Evolutionary conservation across 108 stramenopile species (phyloP).

Genomic region (Pseudonitzschia pungens): DNA sequence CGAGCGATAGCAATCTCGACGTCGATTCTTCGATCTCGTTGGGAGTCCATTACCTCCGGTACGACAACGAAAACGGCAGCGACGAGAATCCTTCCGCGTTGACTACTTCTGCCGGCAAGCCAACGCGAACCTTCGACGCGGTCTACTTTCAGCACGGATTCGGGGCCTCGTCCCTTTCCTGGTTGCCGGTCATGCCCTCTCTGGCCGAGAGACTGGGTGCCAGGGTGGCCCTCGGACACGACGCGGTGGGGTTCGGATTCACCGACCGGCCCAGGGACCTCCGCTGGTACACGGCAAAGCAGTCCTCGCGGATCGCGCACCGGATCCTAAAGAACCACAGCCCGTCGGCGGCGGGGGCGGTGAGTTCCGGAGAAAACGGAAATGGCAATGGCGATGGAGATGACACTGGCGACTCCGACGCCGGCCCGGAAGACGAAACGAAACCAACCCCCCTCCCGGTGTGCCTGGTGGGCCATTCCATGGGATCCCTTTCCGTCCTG

Average conservation of each 20-base stretch:
- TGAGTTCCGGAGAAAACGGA: too few species aligned
- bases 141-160: constrained; percentile 82
- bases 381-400: too few species aligned
- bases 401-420: too few species aligned
- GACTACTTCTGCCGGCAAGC: too few species aligned
- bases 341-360: too few species aligned
- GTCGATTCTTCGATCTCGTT: constrained; percentile 11
- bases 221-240: constrained; percentile 61
- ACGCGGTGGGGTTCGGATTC: constrained; percentile 83
- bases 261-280: constrained; percentile 67
- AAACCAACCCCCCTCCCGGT: constrained; percentile 22
- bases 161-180: constrained; percentile 79
- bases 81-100: too few species aligned
- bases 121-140: constrained; percentile 27
- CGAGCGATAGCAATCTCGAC: background rate
- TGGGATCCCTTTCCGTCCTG: constrained; percentile 68
- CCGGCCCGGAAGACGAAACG: constrained; percentile 31
- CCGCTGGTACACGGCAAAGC: constrained; percentile 37
- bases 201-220: constrained; percentile 48
- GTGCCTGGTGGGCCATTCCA: constrained; percentile 76
- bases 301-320: constrained; percentile 47
- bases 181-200: constrained; percentile 51
- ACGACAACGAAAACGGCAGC: constrained; percentile 9
- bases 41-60: constrained; percentile 55
- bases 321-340: too few species aligned